Evolutionary conservation across 2,329 filamentous ascomycete genomes (phyloP).

Genomic region (Allantophomopsis lycopodina): DNA sequence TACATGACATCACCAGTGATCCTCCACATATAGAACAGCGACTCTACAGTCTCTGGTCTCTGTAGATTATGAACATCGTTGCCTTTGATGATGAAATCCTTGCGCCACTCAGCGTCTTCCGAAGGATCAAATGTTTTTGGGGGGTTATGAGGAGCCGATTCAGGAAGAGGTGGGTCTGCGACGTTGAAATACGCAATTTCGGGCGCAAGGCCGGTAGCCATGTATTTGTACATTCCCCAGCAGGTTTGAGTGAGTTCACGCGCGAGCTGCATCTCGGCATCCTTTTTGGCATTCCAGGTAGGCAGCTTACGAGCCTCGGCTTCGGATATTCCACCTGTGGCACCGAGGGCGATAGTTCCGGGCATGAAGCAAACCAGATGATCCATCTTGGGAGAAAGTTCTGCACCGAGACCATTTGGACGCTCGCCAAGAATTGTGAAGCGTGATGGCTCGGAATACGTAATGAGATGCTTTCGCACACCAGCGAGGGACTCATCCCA

Average conservation of each 20-base stretch:
- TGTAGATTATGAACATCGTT: slow-evolving; percentile 89
- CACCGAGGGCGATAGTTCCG: slow-evolving; percentile 82
- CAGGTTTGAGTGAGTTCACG: slow-evolving; percentile 91
- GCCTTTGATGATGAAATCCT: slow-evolving; percentile 68
- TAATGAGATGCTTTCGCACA: slow-evolving; percentile 82
- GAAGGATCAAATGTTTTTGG: slow-evolving; percentile 31
- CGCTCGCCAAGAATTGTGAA: slow-evolving; percentile 88
- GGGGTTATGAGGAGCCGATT: slow-evolving; percentile 35
- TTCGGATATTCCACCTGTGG: slow-evolving; percentile 66
- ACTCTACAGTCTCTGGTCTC: slow-evolving; percentile 92
- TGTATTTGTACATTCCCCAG: slow-evolving; percentile 93
- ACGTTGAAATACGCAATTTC: slow-evolving; percentile 91
- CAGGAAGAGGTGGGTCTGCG: slow-evolving; percentile 50
- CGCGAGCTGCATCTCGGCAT: slow-evolving; percentile 77
- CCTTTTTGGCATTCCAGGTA: slow-evolving; percentile 65
- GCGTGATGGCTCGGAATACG: slow-evolving; percentile 67
- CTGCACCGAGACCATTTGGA: slow-evolving; percentile 52
- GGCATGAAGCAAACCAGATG: slow-evolving; percentile 97
- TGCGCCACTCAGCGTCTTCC: slow-evolving; percentile 49
- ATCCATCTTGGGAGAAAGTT: slow-evolving; percentile 84
- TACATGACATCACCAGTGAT: slow-evolving; percentile 86
- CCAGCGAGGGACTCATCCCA: slow-evolving; percentile 80
- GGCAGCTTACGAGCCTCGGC: slow-evolving; percentile 58
- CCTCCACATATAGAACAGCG: slow-evolving; percentile 95
- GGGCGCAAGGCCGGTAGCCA: slow-evolving; percentile 78